Percentiles rank a stretch among this genome's conserved stretches.
phyloP scores from a whole-genome alignment of 805 yeast species.

The Pichia manshurica region DNA sequence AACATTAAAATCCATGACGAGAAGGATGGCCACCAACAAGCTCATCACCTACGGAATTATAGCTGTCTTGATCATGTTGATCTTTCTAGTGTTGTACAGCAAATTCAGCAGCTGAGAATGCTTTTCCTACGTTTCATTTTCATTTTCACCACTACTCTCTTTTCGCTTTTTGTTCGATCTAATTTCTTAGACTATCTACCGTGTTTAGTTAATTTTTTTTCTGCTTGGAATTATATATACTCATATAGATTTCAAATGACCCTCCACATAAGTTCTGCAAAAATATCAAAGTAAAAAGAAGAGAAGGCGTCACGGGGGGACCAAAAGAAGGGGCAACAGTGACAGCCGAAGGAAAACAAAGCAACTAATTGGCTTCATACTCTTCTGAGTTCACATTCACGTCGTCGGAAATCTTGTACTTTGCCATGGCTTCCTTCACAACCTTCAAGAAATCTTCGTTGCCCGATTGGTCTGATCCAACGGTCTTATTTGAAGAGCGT shows the following conservation, averaged over 20 bases:
- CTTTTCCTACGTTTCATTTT: background rate
- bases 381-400: slow-evolving; percentile 50
- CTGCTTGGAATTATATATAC: background rate
- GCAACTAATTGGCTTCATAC: slow-evolving; percentile 45
- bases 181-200: background rate
- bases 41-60: slow-evolving; percentile 87
- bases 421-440: slow-evolving; percentile 39
- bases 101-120: slow-evolving; percentile 58
- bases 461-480: slow-evolving; percentile 19
- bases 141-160: background rate
- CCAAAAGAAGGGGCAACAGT: too few species aligned
- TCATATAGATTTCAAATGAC: too few species aligned
- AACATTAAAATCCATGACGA: slow-evolving; percentile 85
- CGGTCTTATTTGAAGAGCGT: slow-evolving; percentile 25
- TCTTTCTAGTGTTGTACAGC: slow-evolving; percentile 74
- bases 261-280: too few species aligned
- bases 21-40: slow-evolving; percentile 88
- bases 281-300: too few species aligned
- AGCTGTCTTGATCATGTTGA: slow-evolving; percentile 75
- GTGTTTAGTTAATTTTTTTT: background rate
- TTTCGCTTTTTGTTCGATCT: background rate
- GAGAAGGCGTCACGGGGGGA: too few species aligned
- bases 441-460: slow-evolving; percentile 34
- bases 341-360: too few species aligned
- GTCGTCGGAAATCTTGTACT: slow-evolving; percentile 29